Evolutionary conservation across 257 asterid species (phyloP).

Genomic region (Forsythia suspensa): DNA sequence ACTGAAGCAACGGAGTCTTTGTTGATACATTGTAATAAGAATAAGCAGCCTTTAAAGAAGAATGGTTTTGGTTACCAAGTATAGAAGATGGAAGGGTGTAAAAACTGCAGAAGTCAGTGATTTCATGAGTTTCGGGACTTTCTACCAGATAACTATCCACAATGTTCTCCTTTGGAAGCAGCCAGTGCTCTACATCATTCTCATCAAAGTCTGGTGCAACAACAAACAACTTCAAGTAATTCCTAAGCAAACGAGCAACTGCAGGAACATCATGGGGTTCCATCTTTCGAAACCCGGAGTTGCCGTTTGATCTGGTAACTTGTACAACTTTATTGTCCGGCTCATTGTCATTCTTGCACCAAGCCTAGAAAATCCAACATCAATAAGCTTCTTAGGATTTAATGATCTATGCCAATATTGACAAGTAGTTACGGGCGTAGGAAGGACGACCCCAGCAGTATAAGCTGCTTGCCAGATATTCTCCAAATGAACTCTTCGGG

Average conservation of each 20-base stretch:
- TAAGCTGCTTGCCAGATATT: slow-evolving; percentile 93
- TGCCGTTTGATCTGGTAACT: slow-evolving; percentile 59
- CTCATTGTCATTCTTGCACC: slow-evolving; percentile 96
- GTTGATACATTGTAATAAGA: slow-evolving; percentile 72
- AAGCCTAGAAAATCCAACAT: slow-evolving; percentile 85
- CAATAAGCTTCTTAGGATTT: slow-evolving; percentile 85
- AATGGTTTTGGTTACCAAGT: slow-evolving; percentile 70
- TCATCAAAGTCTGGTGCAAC: slow-evolving; percentile 81
- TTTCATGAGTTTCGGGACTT: slow-evolving; percentile 70
- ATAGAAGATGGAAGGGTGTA: slow-evolving; percentile 84
- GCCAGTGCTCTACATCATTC: slow-evolving; percentile 85
- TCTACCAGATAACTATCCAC: slow-evolving; percentile 83
- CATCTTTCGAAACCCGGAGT: slow-evolving; percentile 82
- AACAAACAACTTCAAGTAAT: slow-evolving; percentile 62
- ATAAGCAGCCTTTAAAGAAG: slow-evolving; percentile 73
- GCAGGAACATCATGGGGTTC: slow-evolving; percentile 83
- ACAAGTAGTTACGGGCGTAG: slow-evolving; percentile 75
- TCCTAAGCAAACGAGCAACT: slow-evolving; percentile 68
- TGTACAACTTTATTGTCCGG: slow-evolving; percentile 74
- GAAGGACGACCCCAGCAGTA: slow-evolving; percentile 89
- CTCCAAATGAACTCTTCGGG: slow-evolving; percentile 82
- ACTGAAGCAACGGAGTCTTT: slow-evolving; percentile 68
- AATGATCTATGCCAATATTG: slow-evolving; percentile 91
- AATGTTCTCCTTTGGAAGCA: slow-evolving; percentile 68
- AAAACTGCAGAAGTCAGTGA: slow-evolving; percentile 84